Percentiles rank a stretch among this genome's conserved stretches.
phyloP scores from a whole-genome alignment of 306 rosid genomes.

The Erythrophleum fordii region DNA sequence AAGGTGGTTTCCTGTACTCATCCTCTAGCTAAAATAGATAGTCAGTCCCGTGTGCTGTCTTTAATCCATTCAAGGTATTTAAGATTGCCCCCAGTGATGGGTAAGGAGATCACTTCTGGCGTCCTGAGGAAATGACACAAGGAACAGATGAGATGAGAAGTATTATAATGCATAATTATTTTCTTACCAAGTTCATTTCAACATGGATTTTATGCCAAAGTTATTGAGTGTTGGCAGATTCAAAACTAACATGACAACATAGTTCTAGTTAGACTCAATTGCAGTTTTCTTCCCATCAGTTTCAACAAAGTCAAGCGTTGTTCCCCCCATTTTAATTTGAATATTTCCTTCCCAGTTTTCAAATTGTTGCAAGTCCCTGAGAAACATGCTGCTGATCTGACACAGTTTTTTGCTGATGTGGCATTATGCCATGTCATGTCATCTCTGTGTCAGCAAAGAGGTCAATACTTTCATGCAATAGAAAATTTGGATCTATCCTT shows the following conservation, averaged over 20 bases:
- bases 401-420: too few relatives aligned
- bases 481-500: too few relatives aligned
- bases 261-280: not conserved
- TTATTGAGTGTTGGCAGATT: conserved; percentile 10
- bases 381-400: not conserved
- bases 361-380: not conserved
- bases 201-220: conserved; percentile 7
- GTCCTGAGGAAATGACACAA: conserved; percentile 58
- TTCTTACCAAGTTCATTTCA: conserved; percentile 3
- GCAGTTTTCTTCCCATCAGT: conserved; percentile 1
- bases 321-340: not conserved
- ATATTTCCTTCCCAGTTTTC: not conserved
- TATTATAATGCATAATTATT: not conserved
- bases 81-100: conserved; percentile 61
- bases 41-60: conserved; percentile 86
- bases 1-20: not conserved
- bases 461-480: not conserved
- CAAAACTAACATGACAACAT: not conserved
- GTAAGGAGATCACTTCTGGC: conserved; percentile 93
- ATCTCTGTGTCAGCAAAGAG: not conserved
- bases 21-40: conserved; percentile 34
- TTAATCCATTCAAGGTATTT: conserved; percentile 51
- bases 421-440: not conserved
- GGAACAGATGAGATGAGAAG: conserved; percentile 29
- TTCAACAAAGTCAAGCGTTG: not conserved